Base-by-base conservation (phyloP, 176 grass and related monocot species). In the Phragmites australis region DNA sequence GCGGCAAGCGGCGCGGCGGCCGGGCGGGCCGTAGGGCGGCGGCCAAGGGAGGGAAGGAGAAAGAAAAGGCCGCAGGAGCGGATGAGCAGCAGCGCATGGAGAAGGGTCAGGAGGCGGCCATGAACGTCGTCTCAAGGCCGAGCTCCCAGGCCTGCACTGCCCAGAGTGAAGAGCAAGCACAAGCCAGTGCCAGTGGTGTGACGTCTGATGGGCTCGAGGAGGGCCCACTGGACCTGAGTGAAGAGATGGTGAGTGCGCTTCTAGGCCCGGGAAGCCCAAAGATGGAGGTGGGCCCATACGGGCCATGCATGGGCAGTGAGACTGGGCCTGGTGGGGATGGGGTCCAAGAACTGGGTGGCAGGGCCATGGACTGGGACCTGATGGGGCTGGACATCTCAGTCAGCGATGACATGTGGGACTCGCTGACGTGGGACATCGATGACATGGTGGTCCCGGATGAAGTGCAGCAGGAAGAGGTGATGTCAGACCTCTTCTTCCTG, bases 1-100 rank as follows among this genome's bases (percentile, higher is more conserved):
- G 86, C 9, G 82, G 81, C 22, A 87, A 81, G 72, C 89, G 85
- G 5, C 78, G 72, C 3, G 85, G 85, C n/a, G 89, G 89, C 5
- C 31, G 85, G 43, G 2, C 47, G 0, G 69, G 80, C 75, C 45
- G 70, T 14, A 29, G 8, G 26, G 17, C 44, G 0, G 51, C 60
- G 17, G 17, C 1, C 18, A 82, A 62, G 37, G 44, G 23, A 26
- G 8, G 1, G n/a, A 54, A n/a, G 18, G 55, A 4, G 17, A 59
- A 17, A 10, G 55, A 18, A 23, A 42, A 5, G 34, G 27, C 67
- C 10, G 48, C 26, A 25, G 40, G 8, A 8, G 32, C 51, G n/a
- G n/a, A n/a, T n/a, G n/a, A 56, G 34, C 9, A 52, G 64, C 29
- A 37, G 34, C 34, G 34, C 25, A 8, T 13, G 0, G 37, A 16